Evolutionary conservation across 2,329 filamentous ascomycete genomes (phyloP).

Genomic region (Cladosporium velox): DNA sequence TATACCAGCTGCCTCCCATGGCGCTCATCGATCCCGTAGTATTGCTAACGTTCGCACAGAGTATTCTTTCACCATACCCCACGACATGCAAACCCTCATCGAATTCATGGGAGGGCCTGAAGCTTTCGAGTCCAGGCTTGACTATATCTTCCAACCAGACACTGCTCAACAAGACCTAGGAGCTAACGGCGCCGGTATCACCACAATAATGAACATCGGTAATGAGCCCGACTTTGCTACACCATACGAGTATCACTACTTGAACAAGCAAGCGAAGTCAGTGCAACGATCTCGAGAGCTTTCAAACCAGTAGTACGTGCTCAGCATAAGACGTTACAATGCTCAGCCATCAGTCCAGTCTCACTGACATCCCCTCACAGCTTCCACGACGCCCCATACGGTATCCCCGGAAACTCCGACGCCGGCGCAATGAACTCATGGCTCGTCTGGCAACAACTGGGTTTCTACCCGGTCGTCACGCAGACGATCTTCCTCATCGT

Average conservation of each 20-base stretch:
- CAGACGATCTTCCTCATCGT: conserved; percentile 55
- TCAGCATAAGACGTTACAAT: no score
- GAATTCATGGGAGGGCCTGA: conserved; percentile 44
- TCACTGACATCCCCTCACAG: no score
- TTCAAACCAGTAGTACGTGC: conserved; percentile 31
- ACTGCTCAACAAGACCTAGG: conserved; percentile 39
- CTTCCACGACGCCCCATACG: conserved; percentile 34
- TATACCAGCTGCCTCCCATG: neutral
- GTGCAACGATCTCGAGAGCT: conserved; percentile 31
- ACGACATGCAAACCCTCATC: conserved; percentile 46
- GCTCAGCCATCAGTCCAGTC: no score
- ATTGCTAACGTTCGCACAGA: conserved; percentile 27
- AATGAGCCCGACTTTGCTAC: conserved; percentile 40
- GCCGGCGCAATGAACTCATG: conserved; percentile 37
- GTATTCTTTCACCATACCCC: conserved; percentile 48
- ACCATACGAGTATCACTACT: conserved; percentile 38
- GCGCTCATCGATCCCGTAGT: no score
- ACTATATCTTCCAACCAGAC: conserved; percentile 46
- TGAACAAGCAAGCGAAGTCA: conserved; percentile 36
- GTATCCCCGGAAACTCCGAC: conserved; percentile 38
- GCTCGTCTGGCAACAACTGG: conserved; percentile 39
- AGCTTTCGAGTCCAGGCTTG: conserved; percentile 44
- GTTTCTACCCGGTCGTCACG: conserved; percentile 37
- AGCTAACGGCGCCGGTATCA: conserved; percentile 41
- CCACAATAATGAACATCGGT: conserved; percentile 40